phyloP scores from a whole-genome alignment of 2,329 filamentous ascomycete genomes.

The Alternaria sp. region DNA sequence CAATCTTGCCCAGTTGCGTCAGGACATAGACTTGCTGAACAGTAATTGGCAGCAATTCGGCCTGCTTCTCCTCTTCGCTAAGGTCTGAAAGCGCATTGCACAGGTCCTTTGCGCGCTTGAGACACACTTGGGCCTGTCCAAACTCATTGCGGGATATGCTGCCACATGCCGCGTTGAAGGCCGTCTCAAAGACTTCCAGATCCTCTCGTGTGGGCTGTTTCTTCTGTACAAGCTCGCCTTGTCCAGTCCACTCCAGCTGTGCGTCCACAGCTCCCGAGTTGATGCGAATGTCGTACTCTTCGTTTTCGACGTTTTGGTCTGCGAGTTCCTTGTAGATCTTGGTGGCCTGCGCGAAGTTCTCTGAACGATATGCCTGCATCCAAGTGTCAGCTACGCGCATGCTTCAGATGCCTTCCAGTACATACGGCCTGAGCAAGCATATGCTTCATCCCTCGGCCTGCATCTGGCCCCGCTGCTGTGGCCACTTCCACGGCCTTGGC shows the following conservation, averaged over 20 bases:
- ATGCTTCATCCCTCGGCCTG: slow-evolving; percentile 63
- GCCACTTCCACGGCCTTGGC: slow-evolving; percentile 68
- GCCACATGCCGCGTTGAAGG: slow-evolving; percentile 80
- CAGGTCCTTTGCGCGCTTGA: slow-evolving; percentile 74
- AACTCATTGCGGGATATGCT: slow-evolving; percentile 75
- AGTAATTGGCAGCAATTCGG: slow-evolving; percentile 77
- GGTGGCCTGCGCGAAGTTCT: slow-evolving; percentile 74
- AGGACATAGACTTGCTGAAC: slow-evolving; percentile 80
- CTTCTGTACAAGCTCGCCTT: slow-evolving; percentile 60
- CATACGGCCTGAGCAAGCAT: slow-evolving; percentile 69
- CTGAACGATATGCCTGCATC: slow-evolving; percentile 71
- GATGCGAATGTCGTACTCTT: slow-evolving; percentile 78
- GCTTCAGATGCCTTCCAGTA: background rate
- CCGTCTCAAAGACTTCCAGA: slow-evolving; percentile 79
- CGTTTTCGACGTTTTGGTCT: slow-evolving; percentile 61
- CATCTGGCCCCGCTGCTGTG: slow-evolving; percentile 41
- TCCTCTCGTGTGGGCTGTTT: slow-evolving; percentile 68
- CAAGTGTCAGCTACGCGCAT: slow-evolving; percentile 26
- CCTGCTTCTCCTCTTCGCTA: slow-evolving; percentile 74
- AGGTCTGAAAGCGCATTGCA: slow-evolving; percentile 79
- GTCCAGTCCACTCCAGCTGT: slow-evolving; percentile 74
- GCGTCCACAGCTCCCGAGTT: slow-evolving; percentile 77
- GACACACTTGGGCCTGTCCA: slow-evolving; percentile 68
- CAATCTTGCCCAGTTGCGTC: slow-evolving; percentile 69
- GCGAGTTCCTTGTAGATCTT: slow-evolving; percentile 69